phyloP scores from a whole-genome alignment of 1,284 basidiomycete species.

The Cryptococcus sp. region DNA sequence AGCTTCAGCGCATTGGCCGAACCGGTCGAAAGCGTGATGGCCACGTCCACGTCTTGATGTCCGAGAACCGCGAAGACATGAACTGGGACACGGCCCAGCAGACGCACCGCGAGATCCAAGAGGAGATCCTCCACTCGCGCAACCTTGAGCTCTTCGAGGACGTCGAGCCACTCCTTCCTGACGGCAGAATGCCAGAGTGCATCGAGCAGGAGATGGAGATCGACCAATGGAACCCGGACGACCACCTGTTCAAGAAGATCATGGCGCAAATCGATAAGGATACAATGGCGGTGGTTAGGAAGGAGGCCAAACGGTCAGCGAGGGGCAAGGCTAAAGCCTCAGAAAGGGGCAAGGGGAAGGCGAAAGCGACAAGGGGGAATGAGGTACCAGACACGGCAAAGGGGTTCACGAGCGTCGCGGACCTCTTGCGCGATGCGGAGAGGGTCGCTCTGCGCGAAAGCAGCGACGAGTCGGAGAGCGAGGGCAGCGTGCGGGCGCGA shows the following conservation, averaged over 20 bases:
- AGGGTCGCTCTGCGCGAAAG: conserved; percentile 14
- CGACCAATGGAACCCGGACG: conserved; percentile 46
- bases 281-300: conserved; percentile 6
- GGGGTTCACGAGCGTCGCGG: conserved; percentile 47
- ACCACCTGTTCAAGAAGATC: conserved; percentile 28
- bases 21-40: conserved; percentile 93
- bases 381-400: conserved; percentile 44
- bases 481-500: not conserved
- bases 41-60: conserved; percentile 85
- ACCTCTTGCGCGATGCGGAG: conserved; percentile 30
- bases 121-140: conserved; percentile 78
- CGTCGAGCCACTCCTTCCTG: conserved; percentile 80
- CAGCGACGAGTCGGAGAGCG: conserved; percentile 16
- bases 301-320: too few relatives aligned
- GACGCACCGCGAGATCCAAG: conserved; percentile 84
- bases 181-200: conserved; percentile 68
- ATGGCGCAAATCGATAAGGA: conserved; percentile 17
- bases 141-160: conserved; percentile 89
- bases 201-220: conserved; percentile 70
- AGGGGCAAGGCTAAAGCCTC: conserved; percentile 15
- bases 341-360: conserved; percentile 16
- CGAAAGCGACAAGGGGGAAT: conserved; percentile 26
- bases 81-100: conserved; percentile 90
- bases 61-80: conserved; percentile 83
- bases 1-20: conserved; percentile 94